A percentile compares a stretch with the other conserved stretches of the same genome.
phyloP scores from a whole-genome alignment of 1,284 basidiomycete genomes.

The Fomitiporia mediterranea region DNA sequence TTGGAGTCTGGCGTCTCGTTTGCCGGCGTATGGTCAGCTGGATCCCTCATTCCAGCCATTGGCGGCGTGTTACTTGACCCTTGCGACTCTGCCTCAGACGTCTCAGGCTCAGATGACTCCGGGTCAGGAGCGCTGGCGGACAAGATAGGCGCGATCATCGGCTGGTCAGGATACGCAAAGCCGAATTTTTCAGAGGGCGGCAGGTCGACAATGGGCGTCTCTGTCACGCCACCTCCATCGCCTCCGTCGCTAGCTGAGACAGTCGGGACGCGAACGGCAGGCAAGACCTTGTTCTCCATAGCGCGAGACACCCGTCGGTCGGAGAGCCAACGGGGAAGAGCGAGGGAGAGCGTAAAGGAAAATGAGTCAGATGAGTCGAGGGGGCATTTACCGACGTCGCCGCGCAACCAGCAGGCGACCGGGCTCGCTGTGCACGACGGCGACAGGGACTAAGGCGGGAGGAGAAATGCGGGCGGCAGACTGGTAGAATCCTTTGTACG shows the following conservation, averaged over 20 bases:
- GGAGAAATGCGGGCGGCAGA: no score
- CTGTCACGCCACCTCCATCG: conserved; percentile 30
- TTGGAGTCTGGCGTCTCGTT: conserved; percentile 10
- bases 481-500: no score
- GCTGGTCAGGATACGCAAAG: conserved; percentile 43
- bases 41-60: conserved; percentile 3
- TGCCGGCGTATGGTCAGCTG: conserved; percentile 12
- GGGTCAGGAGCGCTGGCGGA: conserved; percentile 31
- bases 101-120: conserved; percentile 10
- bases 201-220: conserved; percentile 37
- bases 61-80: conserved; percentile 10
- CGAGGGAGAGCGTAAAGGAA: conserved; percentile 2
- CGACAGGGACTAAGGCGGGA: neutral
- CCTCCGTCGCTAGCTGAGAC: conserved; percentile 29
- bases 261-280: conserved; percentile 35
- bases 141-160: conserved; percentile 33
- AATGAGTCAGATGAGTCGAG: neutral
- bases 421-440: neutral
- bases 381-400: conserved; percentile 8
- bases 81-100: conserved; percentile 18
- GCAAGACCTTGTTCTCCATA: conserved; percentile 25
- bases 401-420: neutral
- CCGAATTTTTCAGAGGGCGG: conserved; percentile 44
- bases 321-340: conserved; percentile 13
- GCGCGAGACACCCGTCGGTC: conserved; percentile 26